Percentiles rank a stretch among this genome's conserved stretches.
Conservation (phyloP, 805 yeast genomes). For the Lipomyces sp. region DNA sequence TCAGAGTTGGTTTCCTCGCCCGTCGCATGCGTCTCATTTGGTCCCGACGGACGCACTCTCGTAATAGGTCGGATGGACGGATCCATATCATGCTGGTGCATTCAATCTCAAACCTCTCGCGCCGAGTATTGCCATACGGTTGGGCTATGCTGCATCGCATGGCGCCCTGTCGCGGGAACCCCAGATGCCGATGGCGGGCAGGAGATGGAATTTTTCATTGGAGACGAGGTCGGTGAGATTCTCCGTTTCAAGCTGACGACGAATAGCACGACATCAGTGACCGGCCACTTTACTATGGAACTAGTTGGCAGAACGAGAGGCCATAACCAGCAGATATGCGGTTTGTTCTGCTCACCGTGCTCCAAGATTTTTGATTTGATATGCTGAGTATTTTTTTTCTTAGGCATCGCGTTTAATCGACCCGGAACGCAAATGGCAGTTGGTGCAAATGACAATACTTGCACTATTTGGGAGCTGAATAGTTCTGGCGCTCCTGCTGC, state of each 20-base stretch:
- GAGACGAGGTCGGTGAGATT: slow-evolving; percentile 32
- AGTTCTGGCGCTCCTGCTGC: slow-evolving; percentile 43
- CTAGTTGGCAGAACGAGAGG: slow-evolving; percentile 22
- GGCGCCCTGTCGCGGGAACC: too few relatives aligned
- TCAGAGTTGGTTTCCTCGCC: slow-evolving; percentile 39
- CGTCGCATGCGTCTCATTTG: slow-evolving; percentile 48
- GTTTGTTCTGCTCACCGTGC: slow-evolving; percentile 9
- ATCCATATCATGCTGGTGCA: slow-evolving; percentile 45
- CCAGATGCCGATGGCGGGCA: neutral
- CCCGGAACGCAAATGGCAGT: slow-evolving; percentile 60
- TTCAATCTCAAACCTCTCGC: slow-evolving; percentile 2
- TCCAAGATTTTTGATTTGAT: neutral
- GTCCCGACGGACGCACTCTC: slow-evolving; percentile 48
- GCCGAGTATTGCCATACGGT: slow-evolving; percentile 25
- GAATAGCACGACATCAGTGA: neutral
- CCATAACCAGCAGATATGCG: slow-evolving; percentile 34
- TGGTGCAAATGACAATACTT: slow-evolving; percentile 81
- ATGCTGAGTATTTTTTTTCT: neutral
- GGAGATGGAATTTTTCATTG: slow-evolving; percentile 26
- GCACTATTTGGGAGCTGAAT: slow-evolving; percentile 67
- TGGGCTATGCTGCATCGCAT: slow-evolving; percentile 30
- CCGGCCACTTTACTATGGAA: slow-evolving; percentile 1
- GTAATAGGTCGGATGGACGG: slow-evolving; percentile 62
- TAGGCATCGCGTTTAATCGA: slow-evolving; percentile 58
- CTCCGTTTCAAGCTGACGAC: slow-evolving; percentile 12